phyloP scores from a whole-genome alignment of 2,329 filamentous ascomycete genomes.

The Ambrosiella xylebori region DNA sequence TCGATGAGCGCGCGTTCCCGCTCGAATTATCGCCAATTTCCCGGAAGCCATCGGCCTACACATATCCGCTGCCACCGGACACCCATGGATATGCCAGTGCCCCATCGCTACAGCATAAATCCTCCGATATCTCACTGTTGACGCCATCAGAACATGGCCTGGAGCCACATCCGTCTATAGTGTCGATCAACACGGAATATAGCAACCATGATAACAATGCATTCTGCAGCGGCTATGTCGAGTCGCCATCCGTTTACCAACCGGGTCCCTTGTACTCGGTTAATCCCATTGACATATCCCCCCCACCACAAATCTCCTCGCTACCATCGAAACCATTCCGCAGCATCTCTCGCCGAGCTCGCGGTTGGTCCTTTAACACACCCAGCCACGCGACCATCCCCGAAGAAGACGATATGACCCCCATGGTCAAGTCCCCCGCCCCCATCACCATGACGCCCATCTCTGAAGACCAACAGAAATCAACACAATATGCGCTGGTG shows the following conservation, averaged over 20 bases:
- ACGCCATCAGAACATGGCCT: background rate
- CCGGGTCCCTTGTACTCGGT: background rate
- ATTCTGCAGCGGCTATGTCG: too few relatives aligned
- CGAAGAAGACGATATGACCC: constrained; percentile 3
- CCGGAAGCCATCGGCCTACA: too few relatives aligned
- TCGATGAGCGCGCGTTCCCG: background rate
- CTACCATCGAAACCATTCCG: background rate
- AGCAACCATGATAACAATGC: background rate
- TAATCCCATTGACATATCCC: background rate
- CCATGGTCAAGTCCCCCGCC: background rate
- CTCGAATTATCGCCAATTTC: background rate
- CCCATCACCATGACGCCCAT: background rate
- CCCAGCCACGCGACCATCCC: background rate
- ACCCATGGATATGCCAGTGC: too few relatives aligned
- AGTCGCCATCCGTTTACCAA: background rate
- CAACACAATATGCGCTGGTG: background rate
- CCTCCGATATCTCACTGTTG: constrained; percentile 5
- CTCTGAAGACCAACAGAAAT: background rate
- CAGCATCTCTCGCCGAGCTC: background rate
- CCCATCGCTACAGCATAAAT: background rate
- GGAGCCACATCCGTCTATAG: background rate
- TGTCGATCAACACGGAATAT: constrained; percentile 2
- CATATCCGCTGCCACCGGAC: too few relatives aligned
- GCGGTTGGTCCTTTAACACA: background rate
- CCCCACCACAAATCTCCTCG: background rate